These are phyloP conservation scores for Neonectria magnoliae DNA, from an alignment of 2,329 filamentous ascomycete species.

Conservation along the genomic window DNA sequence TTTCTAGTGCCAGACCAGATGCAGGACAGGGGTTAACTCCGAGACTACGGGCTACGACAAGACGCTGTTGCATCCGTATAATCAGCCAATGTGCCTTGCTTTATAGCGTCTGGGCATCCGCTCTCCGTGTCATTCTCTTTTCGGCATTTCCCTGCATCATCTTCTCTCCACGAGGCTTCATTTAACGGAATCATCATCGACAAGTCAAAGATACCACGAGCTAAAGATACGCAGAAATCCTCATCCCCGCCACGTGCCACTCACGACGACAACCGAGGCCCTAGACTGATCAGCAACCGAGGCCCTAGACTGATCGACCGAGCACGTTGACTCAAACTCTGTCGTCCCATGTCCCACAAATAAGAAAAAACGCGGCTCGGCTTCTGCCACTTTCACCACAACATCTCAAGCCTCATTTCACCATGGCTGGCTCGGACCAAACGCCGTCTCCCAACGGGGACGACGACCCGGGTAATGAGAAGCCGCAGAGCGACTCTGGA, in stretches of 20 bases:
- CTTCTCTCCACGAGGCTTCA: background rate
- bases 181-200: background rate
- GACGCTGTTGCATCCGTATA: background rate
- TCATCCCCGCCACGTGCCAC: no score
- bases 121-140: background rate
- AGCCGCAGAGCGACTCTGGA: background rate
- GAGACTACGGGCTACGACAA: background rate
- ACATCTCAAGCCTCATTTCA: background rate
- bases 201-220: background rate
- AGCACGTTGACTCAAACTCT: background rate
- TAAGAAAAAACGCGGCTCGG: background rate
- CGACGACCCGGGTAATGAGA: background rate
- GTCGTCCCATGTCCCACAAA: background rate
- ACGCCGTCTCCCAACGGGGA: background rate
- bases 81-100: no score
- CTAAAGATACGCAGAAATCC: no score
- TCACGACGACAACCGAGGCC: background rate
- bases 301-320: background rate
- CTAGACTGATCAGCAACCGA: background rate
- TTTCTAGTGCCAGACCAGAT: background rate
- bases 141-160: background rate
- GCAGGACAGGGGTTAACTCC: background rate
- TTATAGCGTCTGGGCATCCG: no score
- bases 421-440: background rate
- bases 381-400: background rate